Evolutionary conservation across 805 yeast genomes (phyloP).

Genomic region (Candida andamanensis): DNA sequence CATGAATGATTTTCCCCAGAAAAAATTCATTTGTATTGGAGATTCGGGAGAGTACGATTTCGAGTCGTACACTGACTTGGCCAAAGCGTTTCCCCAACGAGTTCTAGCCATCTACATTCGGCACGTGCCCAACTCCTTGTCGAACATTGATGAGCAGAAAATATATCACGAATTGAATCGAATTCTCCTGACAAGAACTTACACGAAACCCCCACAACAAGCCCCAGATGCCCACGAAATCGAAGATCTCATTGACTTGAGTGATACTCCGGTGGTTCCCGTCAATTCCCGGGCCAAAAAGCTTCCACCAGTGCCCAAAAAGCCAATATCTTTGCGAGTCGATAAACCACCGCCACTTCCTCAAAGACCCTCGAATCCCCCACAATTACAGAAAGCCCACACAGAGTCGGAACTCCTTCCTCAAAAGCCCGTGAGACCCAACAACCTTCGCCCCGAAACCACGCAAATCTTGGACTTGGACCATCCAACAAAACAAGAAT

Average conservation of each 20-base stretch:
- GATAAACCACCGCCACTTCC: conserved; percentile 28
- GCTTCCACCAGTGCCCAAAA: conserved; percentile 45
- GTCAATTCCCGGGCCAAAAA: conserved; percentile 8
- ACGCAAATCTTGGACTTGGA: conserved; percentile 2
- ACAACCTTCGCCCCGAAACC: conserved; percentile 1
- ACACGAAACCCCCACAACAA: conserved; percentile 8
- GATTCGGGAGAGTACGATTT: conserved; percentile 95
- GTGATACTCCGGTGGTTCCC: conserved; percentile 19
- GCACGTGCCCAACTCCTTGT: conserved; percentile 65
- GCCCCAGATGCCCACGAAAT: conserved; percentile 9
- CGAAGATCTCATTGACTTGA: conserved; percentile 35
- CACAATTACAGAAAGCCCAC: conserved; percentile 4
- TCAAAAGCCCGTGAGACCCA: conserved; percentile 5
- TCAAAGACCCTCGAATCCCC: neutral
- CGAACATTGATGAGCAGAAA: conserved; percentile 42
- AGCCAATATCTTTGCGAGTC: conserved; percentile 40
- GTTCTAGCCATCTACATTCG: conserved; percentile 75
- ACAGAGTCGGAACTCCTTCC: conserved; percentile 10
- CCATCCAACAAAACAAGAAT: conserved; percentile 11
- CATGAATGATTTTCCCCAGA: conserved; percentile 65
- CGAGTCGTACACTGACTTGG: conserved; percentile 80
- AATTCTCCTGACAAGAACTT: conserved; percentile 9
- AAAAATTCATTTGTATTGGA: conserved; percentile 81
- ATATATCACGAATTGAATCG: conserved; percentile 29
- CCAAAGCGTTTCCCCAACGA: conserved; percentile 55